These are phyloP conservation scores for Porcisia deanei DNA, from an alignment of 208 protist genomes.

Conservation along the genomic window DNA sequence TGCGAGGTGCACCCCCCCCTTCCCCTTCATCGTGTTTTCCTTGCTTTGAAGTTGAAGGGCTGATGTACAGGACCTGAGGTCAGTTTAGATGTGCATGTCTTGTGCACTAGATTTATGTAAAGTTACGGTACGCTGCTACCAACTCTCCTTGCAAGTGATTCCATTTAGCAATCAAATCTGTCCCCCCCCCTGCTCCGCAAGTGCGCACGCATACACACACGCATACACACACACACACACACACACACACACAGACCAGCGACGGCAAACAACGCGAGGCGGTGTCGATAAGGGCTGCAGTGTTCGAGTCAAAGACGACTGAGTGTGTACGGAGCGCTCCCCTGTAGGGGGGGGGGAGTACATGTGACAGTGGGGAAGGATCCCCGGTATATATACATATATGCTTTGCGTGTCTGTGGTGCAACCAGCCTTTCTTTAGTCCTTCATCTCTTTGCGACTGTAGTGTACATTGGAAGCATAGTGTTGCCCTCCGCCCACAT, in stretches of 20 bases:
- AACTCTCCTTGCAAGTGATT: background rate
- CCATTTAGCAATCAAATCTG: background rate
- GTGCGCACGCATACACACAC: background rate
- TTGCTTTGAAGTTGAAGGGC: background rate
- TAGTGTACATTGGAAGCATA: background rate
- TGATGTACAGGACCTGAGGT: conserved; percentile 2
- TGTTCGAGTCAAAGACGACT: background rate
- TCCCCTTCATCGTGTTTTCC: background rate
- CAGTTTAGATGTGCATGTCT: background rate
- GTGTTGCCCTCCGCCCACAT: background rate
- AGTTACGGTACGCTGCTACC: background rate
- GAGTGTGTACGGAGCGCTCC: background rate
- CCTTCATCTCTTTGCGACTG: background rate
- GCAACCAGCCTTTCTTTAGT: background rate
- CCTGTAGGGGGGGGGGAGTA: background rate
- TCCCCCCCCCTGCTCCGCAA: background rate
- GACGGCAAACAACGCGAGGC: background rate
- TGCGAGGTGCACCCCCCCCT: background rate
- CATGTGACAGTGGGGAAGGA: background rate
- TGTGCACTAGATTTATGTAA: conserved; percentile 5
- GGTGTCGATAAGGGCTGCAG: background rate
- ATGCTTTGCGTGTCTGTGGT: background rate
- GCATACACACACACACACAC: background rate
- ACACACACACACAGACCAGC: background rate
- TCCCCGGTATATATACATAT: no score